These are phyloP conservation scores for Candida smagusa DNA, from an alignment of 1,139 yeast species.

Conservation along the genomic window DNA sequence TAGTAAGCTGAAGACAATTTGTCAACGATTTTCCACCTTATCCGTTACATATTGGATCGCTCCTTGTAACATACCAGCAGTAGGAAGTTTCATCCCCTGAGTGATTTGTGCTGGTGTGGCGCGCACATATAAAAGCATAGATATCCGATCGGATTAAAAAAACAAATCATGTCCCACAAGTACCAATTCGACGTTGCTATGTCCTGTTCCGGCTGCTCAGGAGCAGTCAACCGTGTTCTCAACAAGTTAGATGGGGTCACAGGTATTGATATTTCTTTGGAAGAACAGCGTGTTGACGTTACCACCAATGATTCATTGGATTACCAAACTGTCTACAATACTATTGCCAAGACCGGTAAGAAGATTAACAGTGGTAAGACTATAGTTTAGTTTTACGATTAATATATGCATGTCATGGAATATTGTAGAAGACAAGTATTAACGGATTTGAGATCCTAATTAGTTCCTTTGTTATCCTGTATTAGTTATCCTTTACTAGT, in stretches of 20 bases:
- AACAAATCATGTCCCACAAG: slow-evolving; percentile 35
- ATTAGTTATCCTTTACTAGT: no score
- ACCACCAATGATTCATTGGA: slow-evolving; percentile 50
- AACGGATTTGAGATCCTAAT: no score
- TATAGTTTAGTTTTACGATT: slow-evolving; percentile 19
- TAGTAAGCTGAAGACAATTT: no score
- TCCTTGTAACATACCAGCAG: background rate
- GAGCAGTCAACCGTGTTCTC: slow-evolving; percentile 80
- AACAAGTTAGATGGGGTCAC: slow-evolving; percentile 72
- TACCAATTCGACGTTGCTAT: slow-evolving; percentile 77
- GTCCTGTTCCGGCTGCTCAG: slow-evolving; percentile 86
- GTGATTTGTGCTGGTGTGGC: slow-evolving; percentile 3
- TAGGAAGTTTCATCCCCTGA: background rate
- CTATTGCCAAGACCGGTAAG: slow-evolving; percentile 90
- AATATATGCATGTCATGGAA: no score
- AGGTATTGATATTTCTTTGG: slow-evolving; percentile 69
- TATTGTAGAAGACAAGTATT: no score
- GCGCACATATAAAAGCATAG: slow-evolving; percentile 1
- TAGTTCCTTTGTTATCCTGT: no score
- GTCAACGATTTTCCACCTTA: no score
- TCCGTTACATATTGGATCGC: no score
- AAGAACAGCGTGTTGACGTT: slow-evolving; percentile 80
- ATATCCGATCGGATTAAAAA: background rate
- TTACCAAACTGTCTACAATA: slow-evolving; percentile 73
- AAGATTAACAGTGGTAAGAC: slow-evolving; percentile 65